Percentiles rank a stretch among this genome's conserved stretches.
phyloP scores from a whole-genome alignment of 1,284 basidiomycete genomes.

The Cronartium quercuum region DNA sequence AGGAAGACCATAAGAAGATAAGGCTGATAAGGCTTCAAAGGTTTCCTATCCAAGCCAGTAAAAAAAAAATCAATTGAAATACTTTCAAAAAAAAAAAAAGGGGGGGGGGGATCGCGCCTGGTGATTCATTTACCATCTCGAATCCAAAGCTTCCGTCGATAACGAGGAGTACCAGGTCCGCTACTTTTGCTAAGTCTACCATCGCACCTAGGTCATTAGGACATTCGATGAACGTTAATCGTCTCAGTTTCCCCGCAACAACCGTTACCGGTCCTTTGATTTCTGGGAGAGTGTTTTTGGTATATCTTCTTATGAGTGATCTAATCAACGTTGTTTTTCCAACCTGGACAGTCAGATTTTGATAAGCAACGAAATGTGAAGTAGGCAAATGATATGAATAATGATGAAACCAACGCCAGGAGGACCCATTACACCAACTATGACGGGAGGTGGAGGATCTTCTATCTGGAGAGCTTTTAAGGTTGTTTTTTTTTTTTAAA shows the following conservation, averaged over 20 bases:
- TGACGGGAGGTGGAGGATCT: conserved; percentile 83
- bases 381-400: not conserved
- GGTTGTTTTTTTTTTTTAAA: not conserved
- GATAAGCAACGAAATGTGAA: not conserved
- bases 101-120: not conserved
- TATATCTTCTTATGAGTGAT: conserved; percentile 82
- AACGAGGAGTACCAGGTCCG: conserved; percentile 92
- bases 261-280: conserved; percentile 92
- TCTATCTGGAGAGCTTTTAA: conserved; percentile 51
- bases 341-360: conserved; percentile 50
- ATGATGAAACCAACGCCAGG: conserved; percentile 62
- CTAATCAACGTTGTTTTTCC: conserved; percentile 94
- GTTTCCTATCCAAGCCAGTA: conserved; percentile 67
- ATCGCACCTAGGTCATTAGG: conserved; percentile 96
- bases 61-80: not conserved
- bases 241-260: conserved; percentile 79
- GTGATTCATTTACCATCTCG: conserved; percentile 70
- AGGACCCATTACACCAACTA: conserved; percentile 94
- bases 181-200: conserved; percentile 96
- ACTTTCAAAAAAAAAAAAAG: not conserved
- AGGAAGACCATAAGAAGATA: conserved; percentile 95
- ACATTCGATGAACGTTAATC: conserved; percentile 93
- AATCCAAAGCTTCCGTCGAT: conserved; percentile 97
- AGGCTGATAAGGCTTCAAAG: conserved; percentile 95
- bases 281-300: conserved; percentile 86